phyloP scores from a whole-genome alignment of 2,329 filamentous ascomycete genomes.

The Colletotrichum musicola region DNA sequence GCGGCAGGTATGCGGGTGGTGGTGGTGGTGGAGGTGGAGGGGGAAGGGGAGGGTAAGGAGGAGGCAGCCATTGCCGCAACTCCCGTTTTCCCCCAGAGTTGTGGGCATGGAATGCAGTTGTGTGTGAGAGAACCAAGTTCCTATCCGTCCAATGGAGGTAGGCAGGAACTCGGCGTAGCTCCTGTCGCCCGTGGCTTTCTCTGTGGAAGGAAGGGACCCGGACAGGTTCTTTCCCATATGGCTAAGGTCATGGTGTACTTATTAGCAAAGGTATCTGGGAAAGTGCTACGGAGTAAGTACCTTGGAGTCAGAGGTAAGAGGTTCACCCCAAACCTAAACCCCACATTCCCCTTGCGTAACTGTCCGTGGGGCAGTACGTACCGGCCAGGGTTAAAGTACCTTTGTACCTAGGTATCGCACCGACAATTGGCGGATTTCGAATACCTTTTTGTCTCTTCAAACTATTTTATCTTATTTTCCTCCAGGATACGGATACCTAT shows the following conservation, averaged over 20 bases:
- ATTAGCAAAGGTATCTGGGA: no score
- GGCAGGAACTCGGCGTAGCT: slow-evolving; percentile 19
- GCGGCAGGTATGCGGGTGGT: slow-evolving; percentile 14
- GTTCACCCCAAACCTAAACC: slow-evolving; percentile 14
- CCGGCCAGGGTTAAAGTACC: background rate
- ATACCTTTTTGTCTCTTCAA: no score
- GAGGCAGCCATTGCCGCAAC: background rate
- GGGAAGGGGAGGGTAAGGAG: background rate
- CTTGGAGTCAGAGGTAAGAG: background rate
- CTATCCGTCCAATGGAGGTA: background rate
- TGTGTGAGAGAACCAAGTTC: background rate
- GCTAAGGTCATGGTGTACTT: no score
- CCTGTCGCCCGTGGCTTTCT: slow-evolving; percentile 27
- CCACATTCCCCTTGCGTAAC: slow-evolving; percentile 31
- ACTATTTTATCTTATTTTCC: no score
- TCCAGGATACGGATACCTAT: no score
- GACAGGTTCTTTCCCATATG: no score
- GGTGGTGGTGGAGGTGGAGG: background rate
- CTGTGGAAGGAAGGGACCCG: slow-evolving; percentile 9
- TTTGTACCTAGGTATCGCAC: background rate
- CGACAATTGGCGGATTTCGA: no score
- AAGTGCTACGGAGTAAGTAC: background rate
- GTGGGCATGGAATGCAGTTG: slow-evolving; percentile 17
- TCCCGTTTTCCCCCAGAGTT: slow-evolving; percentile 22
- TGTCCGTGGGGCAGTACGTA: slow-evolving; percentile 14